Conservation (phyloP, 169 alveolate genomes). For the Cryptosporidium sp. region DNA sequence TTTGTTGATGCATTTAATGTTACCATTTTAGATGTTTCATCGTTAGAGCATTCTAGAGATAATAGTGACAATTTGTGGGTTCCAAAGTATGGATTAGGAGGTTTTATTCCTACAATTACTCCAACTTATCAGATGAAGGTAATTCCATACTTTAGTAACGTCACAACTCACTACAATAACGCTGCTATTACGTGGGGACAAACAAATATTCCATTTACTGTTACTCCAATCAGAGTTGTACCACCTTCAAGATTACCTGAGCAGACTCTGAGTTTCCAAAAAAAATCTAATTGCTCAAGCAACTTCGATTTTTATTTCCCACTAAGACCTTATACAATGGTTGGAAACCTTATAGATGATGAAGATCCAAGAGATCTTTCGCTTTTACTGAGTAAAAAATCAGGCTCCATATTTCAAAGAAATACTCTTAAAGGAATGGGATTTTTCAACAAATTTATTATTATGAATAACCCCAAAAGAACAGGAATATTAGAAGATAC, state of each 20-base stretch:
- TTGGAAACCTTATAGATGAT: not conserved
- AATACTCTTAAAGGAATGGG: constrained; percentile 48
- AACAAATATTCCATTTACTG: constrained; percentile 60
- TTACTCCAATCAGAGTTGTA: constrained; percentile 53
- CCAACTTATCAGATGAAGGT: constrained; percentile 73
- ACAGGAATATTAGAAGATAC: constrained; percentile 39
- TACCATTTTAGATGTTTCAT: constrained; percentile 35
- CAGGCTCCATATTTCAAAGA: constrained; percentile 47
- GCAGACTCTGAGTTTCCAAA: not conserved
- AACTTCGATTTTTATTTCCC: constrained; percentile 66
- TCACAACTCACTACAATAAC: constrained; percentile 32
- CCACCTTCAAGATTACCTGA: constrained; percentile 71
- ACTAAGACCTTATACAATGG: constrained; percentile 37
- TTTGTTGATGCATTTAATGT: constrained; percentile 50
- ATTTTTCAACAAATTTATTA: constrained; percentile 53
- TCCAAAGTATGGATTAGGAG: constrained; percentile 60
- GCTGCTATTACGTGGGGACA: constrained; percentile 76
- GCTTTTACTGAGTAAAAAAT: constrained; percentile 22
- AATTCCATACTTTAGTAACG: constrained; percentile 53
- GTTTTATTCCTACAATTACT: constrained; percentile 52
- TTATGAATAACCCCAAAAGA: constrained; percentile 45
- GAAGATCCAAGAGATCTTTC: constrained; percentile 30
- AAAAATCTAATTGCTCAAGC: constrained; percentile 38
- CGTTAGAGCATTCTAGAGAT: not conserved
- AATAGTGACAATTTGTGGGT: constrained; percentile 25